Base-by-base conservation (phyloP, 2,329 filamentous ascomycete genomes). In the Stachybotrys elegans region DNA sequence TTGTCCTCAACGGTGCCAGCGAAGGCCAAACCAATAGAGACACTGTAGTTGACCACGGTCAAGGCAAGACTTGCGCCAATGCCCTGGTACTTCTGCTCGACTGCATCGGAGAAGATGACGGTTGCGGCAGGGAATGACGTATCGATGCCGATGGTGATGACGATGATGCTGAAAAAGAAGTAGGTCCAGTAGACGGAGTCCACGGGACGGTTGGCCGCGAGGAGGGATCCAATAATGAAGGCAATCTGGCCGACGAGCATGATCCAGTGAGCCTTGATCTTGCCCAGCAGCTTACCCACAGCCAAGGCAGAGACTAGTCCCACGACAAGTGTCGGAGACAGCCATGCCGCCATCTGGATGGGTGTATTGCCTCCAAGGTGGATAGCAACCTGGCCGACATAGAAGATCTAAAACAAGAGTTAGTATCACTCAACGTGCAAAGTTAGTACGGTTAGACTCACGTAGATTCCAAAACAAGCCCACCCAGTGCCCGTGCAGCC, bases 1-100 rank as follows among this genome's bases (percentile, higher is more conserved):
- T 67, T 61, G 0, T 63, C 61, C 54, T 86, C 80, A 3, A 85
- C 73, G 0, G 80, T 85, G 0, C 81, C 82, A 0, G 82, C 82
- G 37, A 88, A 73, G 0, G 83, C 84, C 0, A 88, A 67, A 0
- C 79, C 81, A 3, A 86, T 60, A 2, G 78, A 79, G 25, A 87
- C 85, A 46, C 75, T 76, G 56, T 86, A 88, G 59, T 88, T 86
- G 48, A 86, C 76, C 11, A 83, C 69, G 0, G 81, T 85, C 45
- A 75, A 80, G 23, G 85, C 77, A 6, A 86, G 57, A 16, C 72
- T 78, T 9, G 68, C 70, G 1, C 63, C 71, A 11, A 73, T 66
- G 4, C 71, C 71, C 52, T 75, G 70, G 44, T 76, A 65, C 34
- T 69, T 60, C 43, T 63, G 66, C 12, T 65, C 57, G 0, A 75